A percentile compares a stretch with the other conserved stretches of the same genome.
Evolutionary conservation across 169 alveolate genomes (phyloP).

Genomic region (Plasmodium vinckei): DNA sequence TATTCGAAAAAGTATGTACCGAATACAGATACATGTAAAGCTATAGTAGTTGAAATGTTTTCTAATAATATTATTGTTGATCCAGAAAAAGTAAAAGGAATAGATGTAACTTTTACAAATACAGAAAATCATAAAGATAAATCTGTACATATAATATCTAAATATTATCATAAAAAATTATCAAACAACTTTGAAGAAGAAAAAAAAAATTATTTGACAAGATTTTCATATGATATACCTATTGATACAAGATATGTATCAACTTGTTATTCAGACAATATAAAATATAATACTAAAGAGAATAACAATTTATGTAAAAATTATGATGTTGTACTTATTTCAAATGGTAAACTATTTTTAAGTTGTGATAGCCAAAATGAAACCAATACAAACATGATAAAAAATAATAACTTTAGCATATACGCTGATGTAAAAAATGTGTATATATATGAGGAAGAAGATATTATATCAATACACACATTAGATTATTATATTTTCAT

Average conservation of each 20-base stretch:
- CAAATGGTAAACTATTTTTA: slow-evolving; percentile 32
- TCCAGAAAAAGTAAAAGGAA: background rate
- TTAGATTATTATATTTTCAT: slow-evolving; percentile 25
- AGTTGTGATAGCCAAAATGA: background rate
- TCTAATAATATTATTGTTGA: slow-evolving; percentile 29
- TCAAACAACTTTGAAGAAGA: background rate
- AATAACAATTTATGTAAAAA: background rate
- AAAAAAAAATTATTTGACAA: background rate
- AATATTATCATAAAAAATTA: background rate
- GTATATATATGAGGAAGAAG: slow-evolving; percentile 14
- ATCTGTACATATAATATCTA: slow-evolving; percentile 19
- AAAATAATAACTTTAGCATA: background rate
- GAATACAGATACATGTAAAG: background rate
- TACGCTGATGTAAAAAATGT: slow-evolving; percentile 37
- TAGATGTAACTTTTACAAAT: slow-evolving; percentile 19
- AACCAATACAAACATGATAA: background rate
- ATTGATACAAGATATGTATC: slow-evolving; percentile 19
- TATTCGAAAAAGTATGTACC: background rate
- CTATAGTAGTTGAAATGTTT: slow-evolving; percentile 14
- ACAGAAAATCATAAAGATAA: slow-evolving; percentile 17
- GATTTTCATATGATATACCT: background rate
- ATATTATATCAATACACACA: slow-evolving; percentile 18
- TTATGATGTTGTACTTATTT: slow-evolving; percentile 11
- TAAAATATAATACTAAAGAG: background rate
- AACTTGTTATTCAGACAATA: background rate